Base-by-base conservation (phyloP, 2,329 filamentous ascomycete genomes). In the Curvularia sp. region DNA sequence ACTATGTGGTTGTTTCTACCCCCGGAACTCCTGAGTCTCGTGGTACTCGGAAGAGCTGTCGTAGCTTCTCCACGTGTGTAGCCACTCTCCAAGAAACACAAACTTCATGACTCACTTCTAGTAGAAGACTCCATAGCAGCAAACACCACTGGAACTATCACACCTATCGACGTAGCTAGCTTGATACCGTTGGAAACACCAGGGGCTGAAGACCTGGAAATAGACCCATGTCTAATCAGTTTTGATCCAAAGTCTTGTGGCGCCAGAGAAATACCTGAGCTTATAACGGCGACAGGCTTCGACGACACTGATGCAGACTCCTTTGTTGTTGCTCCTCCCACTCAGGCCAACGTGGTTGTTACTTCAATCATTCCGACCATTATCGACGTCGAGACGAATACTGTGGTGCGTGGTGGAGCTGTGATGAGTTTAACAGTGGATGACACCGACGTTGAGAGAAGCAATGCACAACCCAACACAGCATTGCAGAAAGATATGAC, bases 311-410 rank as follows among this genome's bases (percentile, higher is more conserved):
- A 42, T 4, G 36, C 34, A 30, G 46, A 48, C 38, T 54, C 38
- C 12, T 36, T 45, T 9, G 45, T 23, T 27, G n/a, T 59, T 13
- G 49, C 21, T 13, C 43, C 52, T 6, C 23, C 46, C 27, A 49
- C 53, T 27, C 56, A 58, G 21, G 57, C 50, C 10, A 41, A 60
- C 15, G 43, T 48, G 12, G 46, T 66, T 12, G 30, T 67, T 15
- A 61, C 59, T 5, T 67, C 63, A 6, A 59, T 42, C 23, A 63
- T 63, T 13, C 67, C 66, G 9, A 66, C 58, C 3, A 48, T 72
- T 3, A 48, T 70, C 13, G 50, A 34, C 2, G 45, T 70, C 25
- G 60, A 61, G 23, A 70, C 67, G 13, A 65, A 52, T 21, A 39
- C 59, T 5, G 45, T 48, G 3, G 32, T 52, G 2, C 51, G 10